phyloP scores from a whole-genome alignment of 306 rosid species.

The Malus domestica region DNA sequence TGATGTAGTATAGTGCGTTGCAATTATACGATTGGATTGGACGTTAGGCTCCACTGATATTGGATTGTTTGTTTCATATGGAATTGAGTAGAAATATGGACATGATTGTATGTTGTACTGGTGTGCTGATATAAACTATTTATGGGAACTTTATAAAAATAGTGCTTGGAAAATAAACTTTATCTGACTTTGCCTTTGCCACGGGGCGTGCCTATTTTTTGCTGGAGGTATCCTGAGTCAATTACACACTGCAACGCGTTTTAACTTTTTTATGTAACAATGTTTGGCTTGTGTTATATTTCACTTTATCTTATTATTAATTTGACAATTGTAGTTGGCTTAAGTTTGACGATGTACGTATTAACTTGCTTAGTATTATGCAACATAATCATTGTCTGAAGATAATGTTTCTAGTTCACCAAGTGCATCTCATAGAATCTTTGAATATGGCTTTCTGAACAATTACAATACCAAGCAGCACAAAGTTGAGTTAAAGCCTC shows the following conservation, averaged over 20 bases:
- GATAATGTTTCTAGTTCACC: constrained; percentile 32
- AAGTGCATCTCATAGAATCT: constrained; percentile 38
- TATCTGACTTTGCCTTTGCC: background rate
- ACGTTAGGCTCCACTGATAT: background rate
- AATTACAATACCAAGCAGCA: constrained; percentile 49
- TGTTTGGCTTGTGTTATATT: background rate
- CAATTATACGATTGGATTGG: background rate
- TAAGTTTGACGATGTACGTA: constrained; percentile 6
- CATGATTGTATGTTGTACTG: background rate
- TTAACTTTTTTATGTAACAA: too few species aligned
- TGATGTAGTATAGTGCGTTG: background rate
- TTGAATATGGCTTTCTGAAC: constrained; percentile 36
- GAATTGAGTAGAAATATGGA: background rate
- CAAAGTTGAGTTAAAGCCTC: constrained; percentile 53
- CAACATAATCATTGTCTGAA: constrained; percentile 34
- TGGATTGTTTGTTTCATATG: background rate
- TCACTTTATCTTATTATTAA: background rate
- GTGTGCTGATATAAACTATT: background rate
- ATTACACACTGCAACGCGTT: too few species aligned
- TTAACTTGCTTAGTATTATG: constrained; percentile 21
- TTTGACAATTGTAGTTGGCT: constrained; percentile 8
- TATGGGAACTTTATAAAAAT: background rate
- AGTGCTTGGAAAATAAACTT: background rate
- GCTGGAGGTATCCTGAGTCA: too few species aligned
- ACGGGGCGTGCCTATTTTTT: too few species aligned